phyloP scores from a whole-genome alignment of 306 rosid genomes.

The Glycine tomentella region DNA sequence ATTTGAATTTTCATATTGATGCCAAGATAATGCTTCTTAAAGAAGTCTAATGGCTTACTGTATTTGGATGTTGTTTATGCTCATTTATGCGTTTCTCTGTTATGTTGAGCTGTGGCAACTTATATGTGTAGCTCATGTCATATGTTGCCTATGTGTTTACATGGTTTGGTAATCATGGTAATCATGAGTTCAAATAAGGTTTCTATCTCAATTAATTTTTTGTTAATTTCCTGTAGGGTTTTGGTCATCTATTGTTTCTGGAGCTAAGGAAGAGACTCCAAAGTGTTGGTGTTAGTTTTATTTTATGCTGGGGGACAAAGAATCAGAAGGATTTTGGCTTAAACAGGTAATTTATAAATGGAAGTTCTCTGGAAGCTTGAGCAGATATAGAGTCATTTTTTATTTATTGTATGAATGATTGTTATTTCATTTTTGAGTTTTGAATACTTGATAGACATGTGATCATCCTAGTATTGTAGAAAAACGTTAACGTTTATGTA shows the following conservation, averaged over 20 bases:
- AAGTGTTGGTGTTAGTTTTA: constrained; percentile 75
- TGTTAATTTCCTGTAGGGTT: constrained; percentile 66
- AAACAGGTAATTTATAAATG: constrained; percentile 67
- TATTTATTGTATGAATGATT: constrained; percentile 27
- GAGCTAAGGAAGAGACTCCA: constrained; percentile 78
- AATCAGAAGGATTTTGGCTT: constrained; percentile 92
- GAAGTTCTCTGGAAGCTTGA: constrained; percentile 31
- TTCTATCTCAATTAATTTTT: constrained; percentile 37
- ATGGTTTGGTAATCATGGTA: constrained; percentile 12
- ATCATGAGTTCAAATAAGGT: constrained; percentile 12
- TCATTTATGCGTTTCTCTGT: constrained; percentile 17
- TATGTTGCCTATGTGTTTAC: constrained; percentile 13
- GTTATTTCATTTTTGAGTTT: constrained; percentile 24
- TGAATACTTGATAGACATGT: constrained; percentile 5
- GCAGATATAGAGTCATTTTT: constrained; percentile 12
- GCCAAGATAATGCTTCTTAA: too few relatives aligned
- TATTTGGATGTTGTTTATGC: constrained; percentile 26
- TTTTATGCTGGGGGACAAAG: constrained; percentile 95
- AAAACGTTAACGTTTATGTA: constrained; percentile 22
- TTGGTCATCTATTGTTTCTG: constrained; percentile 67
- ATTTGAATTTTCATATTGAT: too few relatives aligned
- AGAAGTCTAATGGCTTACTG: constrained; percentile 6
- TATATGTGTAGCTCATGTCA: constrained; percentile 6
- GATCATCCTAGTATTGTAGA: not conserved
- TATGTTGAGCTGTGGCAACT: constrained; percentile 17